Evolutionary conservation across 106 monocot genomes (phyloP), one percentile per base, ranked within the genome.

Genomic region (Vanilla planifolia): DNA sequence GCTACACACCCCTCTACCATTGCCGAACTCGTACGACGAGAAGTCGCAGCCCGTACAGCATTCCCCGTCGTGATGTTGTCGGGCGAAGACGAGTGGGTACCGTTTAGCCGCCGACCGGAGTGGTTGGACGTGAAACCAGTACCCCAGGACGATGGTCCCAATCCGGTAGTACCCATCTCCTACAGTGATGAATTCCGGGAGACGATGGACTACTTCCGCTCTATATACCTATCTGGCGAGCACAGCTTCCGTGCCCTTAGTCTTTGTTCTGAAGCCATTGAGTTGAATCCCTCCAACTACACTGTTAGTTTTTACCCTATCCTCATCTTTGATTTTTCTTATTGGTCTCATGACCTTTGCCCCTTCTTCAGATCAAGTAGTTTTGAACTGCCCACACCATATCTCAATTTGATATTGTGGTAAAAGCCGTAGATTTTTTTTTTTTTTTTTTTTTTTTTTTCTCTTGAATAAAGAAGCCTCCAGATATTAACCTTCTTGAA

Each of bases 131-230:
- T 99, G 36, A 33, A 17, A 23, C 98, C 98, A 21, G 51, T 99
- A 8, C 75, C 98, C 7, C 98, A 99, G 85, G 80, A 92, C 78
- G 98, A 99, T 7, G 92, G 98, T 22, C 88, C 88, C 8, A 39
- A 79, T 44, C 98, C 98, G 4, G 88, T 99, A 19, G 98, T 85
- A 6, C 59, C 88, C 59, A 99, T 99, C 60, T 79, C 82, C 46
- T 99, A 99, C 75, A 30, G 55, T 15, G 79, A 76, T 19, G 88
- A 85, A 43, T 99, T 99, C 81, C 65, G 82, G 20, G 98, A 99
- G 61, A 76, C 71, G 48, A 99, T 99, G 98, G 88, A 88, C 61
- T 99, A 99, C 73, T 99, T 99, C 75, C 92, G 98, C 43, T 92
- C 98, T 26, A 42, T 99, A 60, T 92, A 99, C 65, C 33, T 74